Evolutionary conservation across 2,329 filamentous ascomycete genomes (phyloP), one percentile per base, ranked within the genome.

Genomic region (Fusarium anthophilum): DNA sequence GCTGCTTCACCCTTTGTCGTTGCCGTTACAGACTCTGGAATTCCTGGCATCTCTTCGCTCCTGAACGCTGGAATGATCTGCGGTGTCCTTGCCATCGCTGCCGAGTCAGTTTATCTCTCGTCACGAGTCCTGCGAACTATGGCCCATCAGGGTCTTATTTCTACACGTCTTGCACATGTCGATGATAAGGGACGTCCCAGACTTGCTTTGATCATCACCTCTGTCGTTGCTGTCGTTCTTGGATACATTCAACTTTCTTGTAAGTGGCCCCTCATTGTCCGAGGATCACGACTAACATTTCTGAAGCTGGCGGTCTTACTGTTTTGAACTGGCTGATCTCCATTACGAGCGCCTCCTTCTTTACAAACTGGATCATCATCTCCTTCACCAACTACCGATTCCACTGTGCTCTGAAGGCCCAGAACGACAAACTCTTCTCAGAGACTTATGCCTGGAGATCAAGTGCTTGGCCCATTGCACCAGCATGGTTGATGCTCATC

Each of bases 51-150:
- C 11, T 58, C 68, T 6, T 66, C 67, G 18, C 35, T 76, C 14
- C 55, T 76, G 15, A 76, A 76, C 12, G 72, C 61, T 6, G 68
- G 75, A 6, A 76, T 76, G 63, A 76, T 76, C 5, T 64, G 72
- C 4, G 74, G 74, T 15, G 63, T 76, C 17, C 38, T 76, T 5
- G 74, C 74, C 1, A 76, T 76, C 5, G 47, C 68, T 17, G 53
- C 60, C 3, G 72, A 75, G 59, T 62, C 73, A 5, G 58, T 75
- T 1, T 75, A 74, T 32, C 62, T 75, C 2, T 47, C 72, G 2
- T 75, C 73, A 4, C 50, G 73, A 28, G 55, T 75, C 3, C 62
- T 75, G 14, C 47, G 69, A 22, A 75, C 73, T 5, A 75, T 75
- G 73, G 65, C 72, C 3, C 38, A 67, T 7, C 72, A 75, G 32